Percentiles rank a stretch among this genome's conserved stretches.
These are phyloP conservation scores for Fusarium sarcochroum DNA, from an alignment of 2,329 filamentous ascomycete genomes.

Conservation along the genomic window DNA sequence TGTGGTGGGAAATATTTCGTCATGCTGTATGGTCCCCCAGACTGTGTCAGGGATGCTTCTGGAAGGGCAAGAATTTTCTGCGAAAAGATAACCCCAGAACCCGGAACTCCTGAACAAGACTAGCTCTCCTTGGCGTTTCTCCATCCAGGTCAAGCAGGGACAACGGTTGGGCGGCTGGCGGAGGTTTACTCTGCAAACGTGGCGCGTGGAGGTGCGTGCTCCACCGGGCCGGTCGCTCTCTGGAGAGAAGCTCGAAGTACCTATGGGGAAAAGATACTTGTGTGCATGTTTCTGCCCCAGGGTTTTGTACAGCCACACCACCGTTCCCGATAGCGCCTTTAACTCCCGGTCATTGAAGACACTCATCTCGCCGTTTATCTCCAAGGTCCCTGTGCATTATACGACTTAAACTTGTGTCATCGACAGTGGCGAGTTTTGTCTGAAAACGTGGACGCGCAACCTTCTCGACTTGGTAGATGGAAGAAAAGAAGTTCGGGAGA, in stretches of 20 bases:
- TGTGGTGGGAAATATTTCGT: constrained; percentile 40
- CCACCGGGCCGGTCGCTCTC: constrained; percentile 46
- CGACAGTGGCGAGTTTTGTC: constrained; percentile 31
- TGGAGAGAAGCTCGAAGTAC: constrained; percentile 43
- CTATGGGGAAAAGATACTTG: constrained; percentile 52
- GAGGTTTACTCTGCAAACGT: constrained; percentile 36
- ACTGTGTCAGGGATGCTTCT: constrained; percentile 48
- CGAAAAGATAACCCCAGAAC: constrained; percentile 25
- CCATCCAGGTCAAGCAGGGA: constrained; percentile 30
- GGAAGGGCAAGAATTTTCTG: constrained; percentile 50
- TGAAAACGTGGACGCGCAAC: constrained; percentile 30
- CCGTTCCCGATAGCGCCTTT: constrained; percentile 17
- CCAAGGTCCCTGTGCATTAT: background rate
- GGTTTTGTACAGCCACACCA: constrained; percentile 50
- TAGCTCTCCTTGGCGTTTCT: constrained; percentile 36
- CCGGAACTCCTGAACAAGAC: constrained; percentile 23
- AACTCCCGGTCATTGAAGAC: background rate
- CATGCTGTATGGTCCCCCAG: constrained; percentile 38
- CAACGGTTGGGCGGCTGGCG: constrained; percentile 38
- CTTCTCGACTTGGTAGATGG: constrained; percentile 16
- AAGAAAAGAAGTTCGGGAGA: constrained; percentile 34
- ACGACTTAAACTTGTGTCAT: constrained; percentile 23
- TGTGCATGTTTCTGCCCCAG: constrained; percentile 37
- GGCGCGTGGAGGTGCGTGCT: constrained; percentile 33
- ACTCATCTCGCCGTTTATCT: constrained; percentile 6